Base-by-base conservation (phyloP, 805 yeast species). In the Priceomyces fermenticarens region DNA sequence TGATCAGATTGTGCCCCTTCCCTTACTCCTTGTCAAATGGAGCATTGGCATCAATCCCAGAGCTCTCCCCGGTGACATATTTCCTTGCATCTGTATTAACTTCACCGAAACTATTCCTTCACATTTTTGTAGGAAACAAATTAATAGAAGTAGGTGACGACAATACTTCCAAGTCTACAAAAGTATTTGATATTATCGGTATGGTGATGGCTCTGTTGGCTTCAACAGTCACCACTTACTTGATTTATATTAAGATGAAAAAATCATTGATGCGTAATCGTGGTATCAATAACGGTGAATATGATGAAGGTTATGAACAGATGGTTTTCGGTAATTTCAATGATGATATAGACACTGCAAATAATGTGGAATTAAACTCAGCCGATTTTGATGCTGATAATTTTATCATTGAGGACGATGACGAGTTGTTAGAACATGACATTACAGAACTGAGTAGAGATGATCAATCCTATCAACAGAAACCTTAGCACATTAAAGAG, bases 1-100 rank as follows among this genome's bases (percentile, higher is more conserved):
- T 91, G 55, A 74, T 91, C 23, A 71, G 97, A 41, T 61, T 91
- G 42, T 88, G 97, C 51, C 99, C 99, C 0, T 75, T 91, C 53
- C 98, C 98, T 0, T 93, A 89, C 58, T 88, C 97, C 2, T 67
- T 91, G 26, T 83, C 93, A 0, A 91, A 91, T 54, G 97, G 97
- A 3, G 97, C 96, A 0, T 71, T 93, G 49, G 93, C 96, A 8
- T 83, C 95, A 2, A 77, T 91, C 10, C 96, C 95, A 0, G 85
- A 87, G 12, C 72, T 91, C 10, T 70, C 83, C 0, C 64, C 81
- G 2, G 45, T 61, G 32, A 79, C 81, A 17, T 91, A 85, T 58
- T 66, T 81, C 2, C 54, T 82, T 26, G 96, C 97, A 0, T 83
- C 89, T 16, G 48, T 80, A 0, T 58, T 88, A 27, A 80, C 95